Evolutionary conservation across 2,329 filamentous ascomycete species (phyloP).

Genomic region (Stagonosporopsis rhizophila): DNA sequence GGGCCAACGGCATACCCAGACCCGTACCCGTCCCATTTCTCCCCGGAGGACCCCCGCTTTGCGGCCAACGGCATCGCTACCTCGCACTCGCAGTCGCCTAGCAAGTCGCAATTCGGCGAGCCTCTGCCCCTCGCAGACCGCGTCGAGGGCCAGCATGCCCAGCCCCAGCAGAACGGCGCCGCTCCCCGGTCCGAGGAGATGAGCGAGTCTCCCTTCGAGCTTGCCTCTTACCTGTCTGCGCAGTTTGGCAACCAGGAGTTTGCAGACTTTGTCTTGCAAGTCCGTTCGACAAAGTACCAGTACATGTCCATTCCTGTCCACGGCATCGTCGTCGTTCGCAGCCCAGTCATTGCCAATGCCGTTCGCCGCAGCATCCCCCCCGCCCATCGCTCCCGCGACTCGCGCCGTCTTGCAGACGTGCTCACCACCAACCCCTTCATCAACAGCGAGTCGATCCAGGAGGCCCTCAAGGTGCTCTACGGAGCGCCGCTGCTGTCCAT

Average conservation of each 20-base stretch:
- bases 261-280: conserved; percentile 47
- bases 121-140: conserved; percentile 28
- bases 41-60: conserved; percentile 25
- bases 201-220: conserved; percentile 38
- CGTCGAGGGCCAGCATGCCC: conserved; percentile 28
- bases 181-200: conserved; percentile 24
- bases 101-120: conserved; percentile 39
- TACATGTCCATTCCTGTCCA: conserved; percentile 46
- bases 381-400: conserved; percentile 33
- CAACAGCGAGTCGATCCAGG: conserved; percentile 40
- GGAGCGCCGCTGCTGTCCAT: conserved; percentile 41
- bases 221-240: conserved; percentile 42
- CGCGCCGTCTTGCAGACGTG: conserved; percentile 37
- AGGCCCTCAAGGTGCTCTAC: conserved; percentile 48
- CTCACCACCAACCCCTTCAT: conserved; percentile 38
- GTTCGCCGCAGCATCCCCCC: conserved; percentile 32
- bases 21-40: conserved; percentile 29
- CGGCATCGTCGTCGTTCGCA: conserved; percentile 45
- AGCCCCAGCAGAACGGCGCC: conserved; percentile 29
- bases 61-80: conserved; percentile 35
- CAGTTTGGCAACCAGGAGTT: conserved; percentile 47
- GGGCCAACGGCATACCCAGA: conserved; percentile 29
- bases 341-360: conserved; percentile 42
- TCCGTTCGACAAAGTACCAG: conserved; percentile 38
- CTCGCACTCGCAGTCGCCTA: conserved; percentile 46